These are phyloP conservation scores for Naganishia antarctica DNA, from an alignment of 768 basidiomycete genomes.

Conservation along the genomic window DNA sequence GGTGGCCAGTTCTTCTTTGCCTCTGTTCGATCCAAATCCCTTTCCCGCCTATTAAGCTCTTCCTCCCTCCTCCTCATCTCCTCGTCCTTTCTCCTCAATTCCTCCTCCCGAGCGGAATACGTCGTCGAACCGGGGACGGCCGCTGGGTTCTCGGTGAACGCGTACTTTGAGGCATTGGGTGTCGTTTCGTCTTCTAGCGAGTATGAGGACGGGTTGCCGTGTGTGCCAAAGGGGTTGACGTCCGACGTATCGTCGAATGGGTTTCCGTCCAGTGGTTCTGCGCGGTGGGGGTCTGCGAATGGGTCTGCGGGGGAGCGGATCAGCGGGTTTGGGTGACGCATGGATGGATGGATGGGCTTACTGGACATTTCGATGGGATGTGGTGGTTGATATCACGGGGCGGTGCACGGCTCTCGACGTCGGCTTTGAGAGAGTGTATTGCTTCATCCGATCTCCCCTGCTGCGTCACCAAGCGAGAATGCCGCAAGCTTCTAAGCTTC, in stretches of 20 bases:
- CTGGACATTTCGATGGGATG: slow-evolving; percentile 27
- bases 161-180: slow-evolving; percentile 12
- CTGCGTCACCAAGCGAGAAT: background rate
- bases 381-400: too few species aligned
- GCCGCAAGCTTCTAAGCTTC: background rate
- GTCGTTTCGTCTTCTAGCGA: slow-evolving; percentile 40
- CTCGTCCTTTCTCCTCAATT: slow-evolving; percentile 50
- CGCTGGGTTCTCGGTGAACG: slow-evolving; percentile 26
- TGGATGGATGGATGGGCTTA: too few species aligned
- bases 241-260: slow-evolving; percentile 40
- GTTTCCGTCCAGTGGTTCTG: slow-evolving; percentile 37
- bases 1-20: slow-evolving; percentile 88
- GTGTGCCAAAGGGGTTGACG: slow-evolving; percentile 37
- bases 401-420: background rate
- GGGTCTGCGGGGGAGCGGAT: slow-evolving; percentile 22
- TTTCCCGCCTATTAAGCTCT: slow-evolving; percentile 73
- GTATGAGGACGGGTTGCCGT: slow-evolving; percentile 41
- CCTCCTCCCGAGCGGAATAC: slow-evolving; percentile 31
- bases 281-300: slow-evolving; percentile 25
- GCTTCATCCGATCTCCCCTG: too few species aligned
- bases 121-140: slow-evolving; percentile 22
- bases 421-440: background rate
- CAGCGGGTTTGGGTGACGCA: background rate
- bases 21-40: slow-evolving; percentile 40
- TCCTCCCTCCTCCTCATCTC: slow-evolving; percentile 72